phyloP scores from a whole-genome alignment of 495 filamentous ascomycete genomes.

The Oleoguttula mirabilis region DNA sequence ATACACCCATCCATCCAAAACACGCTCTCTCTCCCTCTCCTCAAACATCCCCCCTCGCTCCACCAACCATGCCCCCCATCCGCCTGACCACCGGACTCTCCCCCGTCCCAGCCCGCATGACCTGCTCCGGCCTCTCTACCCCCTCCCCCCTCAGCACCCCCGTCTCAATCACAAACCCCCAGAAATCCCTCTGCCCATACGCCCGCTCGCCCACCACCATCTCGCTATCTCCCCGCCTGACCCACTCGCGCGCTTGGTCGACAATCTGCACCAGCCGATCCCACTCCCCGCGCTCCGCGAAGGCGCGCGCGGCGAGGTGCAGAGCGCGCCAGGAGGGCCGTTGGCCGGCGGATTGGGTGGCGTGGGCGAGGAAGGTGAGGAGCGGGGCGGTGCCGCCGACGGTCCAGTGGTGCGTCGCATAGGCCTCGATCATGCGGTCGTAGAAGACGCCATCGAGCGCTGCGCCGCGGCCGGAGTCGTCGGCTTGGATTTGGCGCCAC shows the following conservation, averaged over 20 bases:
- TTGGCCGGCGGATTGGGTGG: constrained; percentile 32
- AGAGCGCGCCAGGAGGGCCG: constrained; percentile 37
- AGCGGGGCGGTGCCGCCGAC: constrained; percentile 41
- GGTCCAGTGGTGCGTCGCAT: constrained; percentile 32
- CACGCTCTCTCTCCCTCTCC: too few relatives aligned
- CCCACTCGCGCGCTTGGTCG: constrained; percentile 3
- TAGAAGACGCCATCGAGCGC: constrained; percentile 51
- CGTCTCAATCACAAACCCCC: constrained; percentile 11
- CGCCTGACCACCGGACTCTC: constrained; percentile 1
- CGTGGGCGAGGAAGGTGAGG: constrained; percentile 37
- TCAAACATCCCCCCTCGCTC: too few relatives aligned
- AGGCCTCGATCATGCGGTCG: constrained; percentile 55
- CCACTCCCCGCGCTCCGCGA: constrained; percentile 36
- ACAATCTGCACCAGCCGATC: constrained; percentile 20
- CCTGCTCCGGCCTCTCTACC: constrained; percentile 1
- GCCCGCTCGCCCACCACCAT: background rate
- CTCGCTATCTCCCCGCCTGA: background rate
- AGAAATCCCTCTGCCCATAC: constrained; percentile 12
- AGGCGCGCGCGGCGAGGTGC: constrained; percentile 33
- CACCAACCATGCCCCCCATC: too few relatives aligned
- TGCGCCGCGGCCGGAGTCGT: constrained; percentile 19
- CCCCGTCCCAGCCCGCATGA: constrained; percentile 3
- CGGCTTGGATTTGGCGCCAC: constrained; percentile 35
- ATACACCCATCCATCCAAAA: too few relatives aligned
- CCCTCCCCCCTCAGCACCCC: constrained; percentile 14